A percentile compares a stretch with the other conserved stretches of the same genome.
phyloP scores from a whole-genome alignment of 2,329 filamentous ascomycete genomes.

The Helotiales sp. region DNA sequence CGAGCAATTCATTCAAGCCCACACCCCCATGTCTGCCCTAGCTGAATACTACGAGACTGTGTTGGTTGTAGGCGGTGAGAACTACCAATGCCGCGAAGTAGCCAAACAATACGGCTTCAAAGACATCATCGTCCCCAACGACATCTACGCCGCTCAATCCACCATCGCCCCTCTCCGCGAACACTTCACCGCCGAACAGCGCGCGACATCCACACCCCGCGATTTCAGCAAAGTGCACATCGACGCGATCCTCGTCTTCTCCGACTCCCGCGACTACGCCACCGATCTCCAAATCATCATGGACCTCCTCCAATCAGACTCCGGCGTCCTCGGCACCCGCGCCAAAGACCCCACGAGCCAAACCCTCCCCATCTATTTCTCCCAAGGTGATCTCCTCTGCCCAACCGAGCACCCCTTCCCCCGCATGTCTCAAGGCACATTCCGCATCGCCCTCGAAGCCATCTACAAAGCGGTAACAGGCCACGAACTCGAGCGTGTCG shows the following conservation, averaged over 20 bases:
- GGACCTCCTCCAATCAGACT: slow-evolving; percentile 70
- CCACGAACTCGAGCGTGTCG: slow-evolving; percentile 73
- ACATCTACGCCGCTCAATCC: slow-evolving; percentile 72
- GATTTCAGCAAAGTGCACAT: slow-evolving; percentile 76
- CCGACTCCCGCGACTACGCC: slow-evolving; percentile 74
- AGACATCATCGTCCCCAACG: slow-evolving; percentile 74
- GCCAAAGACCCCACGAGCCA: slow-evolving; percentile 68
- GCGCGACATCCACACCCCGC: slow-evolving; percentile 67
- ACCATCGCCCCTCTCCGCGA: slow-evolving; percentile 70
- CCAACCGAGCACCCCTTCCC: slow-evolving; percentile 68
- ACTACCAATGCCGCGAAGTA: slow-evolving; percentile 74
- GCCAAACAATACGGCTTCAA: slow-evolving; percentile 77
- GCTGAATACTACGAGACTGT: slow-evolving; percentile 79
- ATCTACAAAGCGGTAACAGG: slow-evolving; percentile 75
- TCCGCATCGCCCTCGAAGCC: slow-evolving; percentile 74
- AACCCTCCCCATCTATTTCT: slow-evolving; percentile 77
- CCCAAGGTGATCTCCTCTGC: slow-evolving; percentile 68
- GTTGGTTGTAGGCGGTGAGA: slow-evolving; percentile 76
- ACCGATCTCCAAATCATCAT: slow-evolving; percentile 80
- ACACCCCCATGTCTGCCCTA: slow-evolving; percentile 78
- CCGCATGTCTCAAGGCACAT: slow-evolving; percentile 75
- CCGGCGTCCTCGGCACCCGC: slow-evolving; percentile 68
- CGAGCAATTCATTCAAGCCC: slow-evolving; percentile 78
- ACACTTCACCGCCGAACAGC: slow-evolving; percentile 70
- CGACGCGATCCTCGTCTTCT: slow-evolving; percentile 76